Evolutionary conservation across 2,329 filamentous ascomycete genomes (phyloP).

Genomic region (Talaromyces sp.): DNA sequence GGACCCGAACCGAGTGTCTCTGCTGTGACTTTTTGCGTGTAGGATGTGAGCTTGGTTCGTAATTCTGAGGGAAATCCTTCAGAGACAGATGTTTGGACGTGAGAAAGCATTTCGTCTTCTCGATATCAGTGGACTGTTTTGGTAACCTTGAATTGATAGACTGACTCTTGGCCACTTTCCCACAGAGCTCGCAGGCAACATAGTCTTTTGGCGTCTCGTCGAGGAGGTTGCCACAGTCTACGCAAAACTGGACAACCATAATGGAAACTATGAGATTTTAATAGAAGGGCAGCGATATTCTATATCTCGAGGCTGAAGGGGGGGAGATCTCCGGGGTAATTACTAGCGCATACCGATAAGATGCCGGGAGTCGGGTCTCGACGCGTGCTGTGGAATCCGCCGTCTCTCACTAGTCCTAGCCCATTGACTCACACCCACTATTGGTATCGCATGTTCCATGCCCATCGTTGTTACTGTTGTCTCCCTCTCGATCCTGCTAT

Average conservation of each 20-base stretch:
- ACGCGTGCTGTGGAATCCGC: neutral
- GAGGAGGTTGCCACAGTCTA: constrained; percentile 15
- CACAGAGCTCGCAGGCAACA: constrained; percentile 14
- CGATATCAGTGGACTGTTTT: neutral
- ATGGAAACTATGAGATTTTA: neutral
- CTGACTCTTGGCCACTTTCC: constrained; percentile 13
- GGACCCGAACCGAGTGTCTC: constrained; percentile 5
- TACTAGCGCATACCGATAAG: neutral
- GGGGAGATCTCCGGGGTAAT: neutral
- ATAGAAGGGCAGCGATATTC: neutral
- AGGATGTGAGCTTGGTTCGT: constrained; percentile 12
- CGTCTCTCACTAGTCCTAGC: neutral
- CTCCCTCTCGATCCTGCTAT: neutral
- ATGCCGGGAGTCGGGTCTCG: neutral
- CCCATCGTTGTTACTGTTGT: neutral
- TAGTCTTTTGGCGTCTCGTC: constrained; percentile 7
- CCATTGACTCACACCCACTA: neutral
- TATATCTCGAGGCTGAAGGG: neutral
- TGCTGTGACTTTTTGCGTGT: constrained; percentile 5
- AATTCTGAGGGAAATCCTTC: constrained; percentile 15
- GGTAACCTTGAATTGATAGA: neutral
- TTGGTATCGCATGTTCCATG: neutral
- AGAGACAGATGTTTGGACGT: constrained; percentile 10
- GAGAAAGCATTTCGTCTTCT: constrained; percentile 9
- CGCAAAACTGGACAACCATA: constrained; percentile 15